phyloP scores from a whole-genome alignment of 352 stramenopile genomes.

The Phytophthora uliginosa region DNA sequence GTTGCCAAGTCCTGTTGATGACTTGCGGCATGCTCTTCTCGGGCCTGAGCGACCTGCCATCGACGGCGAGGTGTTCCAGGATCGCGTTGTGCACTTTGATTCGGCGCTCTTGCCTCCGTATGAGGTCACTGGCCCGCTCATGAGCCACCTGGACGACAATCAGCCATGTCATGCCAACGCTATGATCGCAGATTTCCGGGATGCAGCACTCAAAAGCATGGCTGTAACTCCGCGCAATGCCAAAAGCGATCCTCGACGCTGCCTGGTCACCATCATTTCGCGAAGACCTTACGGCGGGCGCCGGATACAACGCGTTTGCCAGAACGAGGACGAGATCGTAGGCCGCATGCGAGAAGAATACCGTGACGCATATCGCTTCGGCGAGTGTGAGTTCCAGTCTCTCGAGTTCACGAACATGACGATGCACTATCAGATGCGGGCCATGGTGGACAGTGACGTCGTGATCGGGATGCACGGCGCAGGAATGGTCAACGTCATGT shows the following conservation, averaged over 20 bases:
- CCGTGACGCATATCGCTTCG: constrained; percentile 33
- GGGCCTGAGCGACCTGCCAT: constrained; percentile 23
- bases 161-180: constrained; percentile 45
- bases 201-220: constrained; percentile 37
- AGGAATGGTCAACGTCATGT: constrained; percentile 81
- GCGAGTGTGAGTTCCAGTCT: constrained; percentile 50
- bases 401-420: constrained; percentile 70
- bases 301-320: constrained; percentile 61
- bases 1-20: constrained; percentile 44
- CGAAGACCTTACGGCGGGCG: constrained; percentile 57
- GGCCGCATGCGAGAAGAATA: constrained; percentile 51
- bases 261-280: constrained; percentile 61
- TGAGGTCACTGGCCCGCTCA: constrained; percentile 53
- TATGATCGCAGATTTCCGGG: constrained; percentile 30
- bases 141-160: constrained; percentile 58
- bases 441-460: constrained; percentile 68
- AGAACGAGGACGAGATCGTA: constrained; percentile 64
- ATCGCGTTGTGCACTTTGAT: constrained; percentile 40
- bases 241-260: constrained; percentile 18
- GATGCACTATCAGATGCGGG: constrained; percentile 65
- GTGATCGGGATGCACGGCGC: constrained; percentile 85
- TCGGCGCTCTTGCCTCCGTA: constrained; percentile 47
- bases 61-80: constrained; percentile 34
- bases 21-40: constrained; percentile 47
- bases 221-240: constrained; percentile 13